Evolutionary conservation across 202 grass and related monocot species (phyloP).

Genomic region (Zizania palustris): DNA sequence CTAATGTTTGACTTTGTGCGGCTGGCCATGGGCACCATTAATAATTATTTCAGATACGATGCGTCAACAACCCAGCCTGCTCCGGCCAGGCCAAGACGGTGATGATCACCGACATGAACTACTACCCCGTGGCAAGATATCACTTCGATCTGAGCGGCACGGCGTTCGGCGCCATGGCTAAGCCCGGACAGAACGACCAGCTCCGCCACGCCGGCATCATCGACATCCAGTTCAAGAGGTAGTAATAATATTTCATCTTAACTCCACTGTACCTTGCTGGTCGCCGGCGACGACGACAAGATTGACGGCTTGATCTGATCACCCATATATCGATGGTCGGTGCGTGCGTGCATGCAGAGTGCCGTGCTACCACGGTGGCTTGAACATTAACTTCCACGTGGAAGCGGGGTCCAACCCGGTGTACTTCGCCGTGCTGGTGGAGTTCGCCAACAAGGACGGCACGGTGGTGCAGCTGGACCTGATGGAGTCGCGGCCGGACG

Average conservation of each 20-base stretch:
- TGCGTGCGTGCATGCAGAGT: background rate
- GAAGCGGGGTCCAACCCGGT: slow-evolving; percentile 51
- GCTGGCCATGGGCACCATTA: too few relatives aligned
- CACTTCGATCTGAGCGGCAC: slow-evolving; percentile 83
- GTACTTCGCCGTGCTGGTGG: slow-evolving; percentile 66
- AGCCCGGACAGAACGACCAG: slow-evolving; percentile 36
- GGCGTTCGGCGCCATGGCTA: slow-evolving; percentile 61
- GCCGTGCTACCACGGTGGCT: slow-evolving; percentile 34
- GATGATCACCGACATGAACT: slow-evolving; percentile 68
- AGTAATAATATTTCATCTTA: too few relatives aligned
- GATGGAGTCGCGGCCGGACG: background rate
- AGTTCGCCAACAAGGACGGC: slow-evolving; percentile 60
- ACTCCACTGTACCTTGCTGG: too few relatives aligned
- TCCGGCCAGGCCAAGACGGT: slow-evolving; percentile 55
- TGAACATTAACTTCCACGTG: slow-evolving; percentile 52
- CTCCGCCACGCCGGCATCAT: slow-evolving; percentile 74
- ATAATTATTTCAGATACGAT: slow-evolving; percentile 53
- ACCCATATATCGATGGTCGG: too few relatives aligned
- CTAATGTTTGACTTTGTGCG: too few relatives aligned
- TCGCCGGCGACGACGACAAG: too few relatives aligned
- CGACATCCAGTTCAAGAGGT: slow-evolving; percentile 59
- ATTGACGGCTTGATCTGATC: too few relatives aligned
- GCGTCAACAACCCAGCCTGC: slow-evolving; percentile 44
- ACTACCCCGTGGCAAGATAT: slow-evolving; percentile 46
- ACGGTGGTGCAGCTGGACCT: slow-evolving; percentile 54